Conservation (phyloP, 1,139 yeast genomes). For the Debaryomyces coudertii region DNA sequence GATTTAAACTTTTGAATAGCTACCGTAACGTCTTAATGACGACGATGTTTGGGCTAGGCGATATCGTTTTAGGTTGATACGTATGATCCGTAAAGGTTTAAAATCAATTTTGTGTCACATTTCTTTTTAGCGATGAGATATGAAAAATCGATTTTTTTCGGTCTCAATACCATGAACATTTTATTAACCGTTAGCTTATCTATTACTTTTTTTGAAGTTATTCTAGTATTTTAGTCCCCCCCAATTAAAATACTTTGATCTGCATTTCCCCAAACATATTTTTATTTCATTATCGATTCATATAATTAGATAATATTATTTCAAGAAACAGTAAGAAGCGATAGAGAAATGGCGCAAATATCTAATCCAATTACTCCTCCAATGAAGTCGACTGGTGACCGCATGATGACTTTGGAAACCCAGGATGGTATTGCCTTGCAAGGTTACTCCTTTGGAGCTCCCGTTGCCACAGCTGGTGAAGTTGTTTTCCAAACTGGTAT, state of each 20-base stretch:
- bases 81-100: neutral
- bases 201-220: conserved; percentile 8
- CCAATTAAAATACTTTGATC: conserved; percentile 18
- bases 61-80: too few species aligned
- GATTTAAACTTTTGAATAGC: neutral
- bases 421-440: conserved; percentile 87
- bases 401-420: conserved; percentile 86
- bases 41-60: neutral
- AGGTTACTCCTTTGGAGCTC: conserved; percentile 98
- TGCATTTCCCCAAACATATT: conserved; percentile 11
- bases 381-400: conserved; percentile 77
- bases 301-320: conserved; percentile 5
- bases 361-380: conserved; percentile 88
- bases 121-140: conserved; percentile 5
- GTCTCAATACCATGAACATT: neutral
- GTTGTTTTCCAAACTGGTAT: conserved; percentile 99
- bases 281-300: conserved; percentile 3
- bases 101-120: conserved; percentile 4
- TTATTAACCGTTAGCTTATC: conserved; percentile 8
- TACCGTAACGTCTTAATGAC: neutral
- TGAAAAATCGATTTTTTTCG: conserved; percentile 5
- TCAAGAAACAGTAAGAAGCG: conserved; percentile 9
- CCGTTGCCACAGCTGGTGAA: conserved; percentile 89
- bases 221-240: conserved; percentile 20
- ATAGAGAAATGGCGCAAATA: conserved; percentile 25